These are phyloP conservation scores for Galeopsis tetrahit DNA, from an alignment of 257 asterid species.

Conservation along the genomic window DNA sequence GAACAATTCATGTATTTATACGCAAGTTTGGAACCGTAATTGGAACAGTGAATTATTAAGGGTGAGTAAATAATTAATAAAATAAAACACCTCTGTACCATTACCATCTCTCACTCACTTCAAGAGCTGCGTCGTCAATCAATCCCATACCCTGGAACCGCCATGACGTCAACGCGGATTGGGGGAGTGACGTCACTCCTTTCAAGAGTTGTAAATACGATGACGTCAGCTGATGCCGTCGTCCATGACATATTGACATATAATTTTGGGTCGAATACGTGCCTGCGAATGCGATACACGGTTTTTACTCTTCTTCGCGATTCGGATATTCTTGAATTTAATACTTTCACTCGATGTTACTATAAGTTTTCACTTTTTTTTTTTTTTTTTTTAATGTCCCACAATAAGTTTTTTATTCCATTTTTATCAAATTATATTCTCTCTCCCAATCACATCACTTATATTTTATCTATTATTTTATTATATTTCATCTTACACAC, in stretches of 20 bases:
- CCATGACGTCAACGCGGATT: conserved; percentile 42
- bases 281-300: no score
- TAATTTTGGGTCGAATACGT: no score
- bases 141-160: neutral
- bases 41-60: neutral
- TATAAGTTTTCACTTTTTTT: no score
- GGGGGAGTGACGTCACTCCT: neutral
- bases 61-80: neutral
- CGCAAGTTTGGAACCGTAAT: neutral
- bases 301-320: no score
- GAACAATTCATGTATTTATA: conserved; percentile 23
- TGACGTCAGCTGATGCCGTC: conserved; percentile 13
- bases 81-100: neutral
- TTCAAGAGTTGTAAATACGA: neutral
- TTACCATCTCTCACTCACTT: neutral
- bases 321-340: no score
- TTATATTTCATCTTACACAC: no score
- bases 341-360: no score
- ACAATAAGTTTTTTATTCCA: no score
- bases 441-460: no score
- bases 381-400: no score
- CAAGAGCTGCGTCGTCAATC: neutral
- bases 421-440: no score
- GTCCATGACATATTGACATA: neutral
- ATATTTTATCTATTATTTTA: no score